Conservation (phyloP, 305 asterid genomes). For the Solanum hybrid region DNA sequence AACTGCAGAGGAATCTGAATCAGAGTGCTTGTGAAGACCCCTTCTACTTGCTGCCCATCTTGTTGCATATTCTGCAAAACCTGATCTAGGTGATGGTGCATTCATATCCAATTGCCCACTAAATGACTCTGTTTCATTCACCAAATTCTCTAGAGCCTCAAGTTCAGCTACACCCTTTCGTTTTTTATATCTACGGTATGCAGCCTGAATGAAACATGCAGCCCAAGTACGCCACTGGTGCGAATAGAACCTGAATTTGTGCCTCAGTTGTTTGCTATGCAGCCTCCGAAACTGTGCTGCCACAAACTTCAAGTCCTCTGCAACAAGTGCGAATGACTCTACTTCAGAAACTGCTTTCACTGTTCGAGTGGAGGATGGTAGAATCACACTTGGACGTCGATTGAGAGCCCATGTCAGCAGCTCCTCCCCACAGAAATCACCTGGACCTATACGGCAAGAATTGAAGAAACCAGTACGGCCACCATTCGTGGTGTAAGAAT, state of each 20-base stretch:
- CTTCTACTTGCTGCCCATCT: slow-evolving; percentile 47
- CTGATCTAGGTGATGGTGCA: slow-evolving; percentile 23
- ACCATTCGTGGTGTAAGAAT: slow-evolving; percentile 82
- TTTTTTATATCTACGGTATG: slow-evolving; percentile 63
- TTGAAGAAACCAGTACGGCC: slow-evolving; percentile 92
- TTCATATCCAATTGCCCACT: slow-evolving; percentile 1
- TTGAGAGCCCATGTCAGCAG: slow-evolving; percentile 50
- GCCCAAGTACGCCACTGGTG: slow-evolving; percentile 57
- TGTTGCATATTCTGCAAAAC: slow-evolving; percentile 30
- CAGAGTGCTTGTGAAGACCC: slow-evolving; percentile 34
- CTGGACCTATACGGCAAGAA: slow-evolving; percentile 60
- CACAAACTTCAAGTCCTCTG: slow-evolving; percentile 63
- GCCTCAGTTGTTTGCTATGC: slow-evolving; percentile 37
- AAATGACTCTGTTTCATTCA: slow-evolving; percentile 5
- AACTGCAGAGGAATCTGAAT: slow-evolving; percentile 38
- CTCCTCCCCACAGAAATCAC: slow-evolving; percentile 74
- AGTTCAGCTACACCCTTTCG: slow-evolving; percentile 39
- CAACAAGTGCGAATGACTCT: slow-evolving; percentile 37
- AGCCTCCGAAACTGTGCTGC: slow-evolving; percentile 34
- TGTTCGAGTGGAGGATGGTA: slow-evolving; percentile 46
- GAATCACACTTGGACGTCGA: slow-evolving; percentile 33
- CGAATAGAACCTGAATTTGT: slow-evolving; percentile 42
- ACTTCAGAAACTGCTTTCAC: slow-evolving; percentile 42
- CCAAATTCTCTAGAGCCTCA: slow-evolving; percentile 27
- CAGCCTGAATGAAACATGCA: slow-evolving; percentile 47